phyloP scores from a whole-genome alignment of 2,329 filamentous ascomycete genomes.

The Aspergillus alliaceus region DNA sequence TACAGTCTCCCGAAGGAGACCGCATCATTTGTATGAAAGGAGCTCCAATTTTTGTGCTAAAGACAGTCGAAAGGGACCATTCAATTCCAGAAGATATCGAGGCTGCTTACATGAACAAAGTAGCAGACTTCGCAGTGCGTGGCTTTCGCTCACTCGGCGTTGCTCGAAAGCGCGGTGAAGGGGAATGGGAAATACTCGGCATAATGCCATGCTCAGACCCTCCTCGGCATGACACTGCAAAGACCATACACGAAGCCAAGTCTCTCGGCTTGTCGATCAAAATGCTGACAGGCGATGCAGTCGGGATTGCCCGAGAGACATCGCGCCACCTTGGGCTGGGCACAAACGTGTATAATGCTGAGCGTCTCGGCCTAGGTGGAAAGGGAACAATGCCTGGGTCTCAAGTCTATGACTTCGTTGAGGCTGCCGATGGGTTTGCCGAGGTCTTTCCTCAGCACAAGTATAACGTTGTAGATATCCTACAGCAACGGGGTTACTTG shows the following conservation, averaged over 20 bases:
- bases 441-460: conserved; percentile 96
- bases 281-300: conserved; percentile 94
- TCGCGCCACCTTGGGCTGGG: conserved; percentile 88
- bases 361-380: conserved; percentile 84
- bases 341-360: conserved; percentile 91
- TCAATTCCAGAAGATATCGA: conserved; percentile 74
- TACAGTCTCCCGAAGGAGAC: conserved; percentile 80
- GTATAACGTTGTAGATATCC: conserved; percentile 89
- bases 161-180: conserved; percentile 81
- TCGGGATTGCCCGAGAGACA: conserved; percentile 89
- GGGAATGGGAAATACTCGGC: conserved; percentile 85
- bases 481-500: conserved; percentile 89
- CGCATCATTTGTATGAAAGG: conserved; percentile 88
- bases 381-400: conserved; percentile 92
- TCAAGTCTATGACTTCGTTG: conserved; percentile 92
- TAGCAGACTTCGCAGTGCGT: conserved; percentile 86
- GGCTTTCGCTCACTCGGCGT: conserved; percentile 93
- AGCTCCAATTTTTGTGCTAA: conserved; percentile 82
- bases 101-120: conserved; percentile 86
- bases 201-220: conserved; percentile 95
- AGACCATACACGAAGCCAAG: conserved; percentile 89
- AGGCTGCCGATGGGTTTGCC: conserved; percentile 91
- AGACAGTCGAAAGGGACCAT: conserved; percentile 83
- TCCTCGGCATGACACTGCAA: conserved; percentile 84
- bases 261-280: conserved; percentile 85